These are phyloP conservation scores for Parathielavia hyrcaniae DNA, from an alignment of 495 filamentous ascomycete genomes.

Conservation along the genomic window DNA sequence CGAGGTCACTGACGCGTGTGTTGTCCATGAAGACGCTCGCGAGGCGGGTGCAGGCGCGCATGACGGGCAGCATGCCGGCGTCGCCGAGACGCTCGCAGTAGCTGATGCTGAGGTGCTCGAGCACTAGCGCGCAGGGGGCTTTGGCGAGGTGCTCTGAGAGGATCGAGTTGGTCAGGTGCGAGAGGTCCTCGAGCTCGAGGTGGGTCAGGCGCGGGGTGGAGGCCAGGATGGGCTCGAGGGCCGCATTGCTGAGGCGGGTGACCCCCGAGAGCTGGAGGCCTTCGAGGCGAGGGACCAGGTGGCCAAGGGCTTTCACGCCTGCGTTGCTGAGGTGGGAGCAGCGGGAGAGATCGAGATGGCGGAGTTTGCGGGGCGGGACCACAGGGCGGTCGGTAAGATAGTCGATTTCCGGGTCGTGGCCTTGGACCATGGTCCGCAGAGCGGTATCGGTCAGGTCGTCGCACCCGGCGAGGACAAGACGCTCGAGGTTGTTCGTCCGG, in stretches of 20 bases:
- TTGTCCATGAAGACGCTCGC: conserved; percentile 84
- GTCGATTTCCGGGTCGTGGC: conserved; percentile 67
- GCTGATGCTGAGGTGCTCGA: conserved; percentile 80
- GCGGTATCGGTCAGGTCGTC: conserved; percentile 66
- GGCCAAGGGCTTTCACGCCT: conserved; percentile 59
- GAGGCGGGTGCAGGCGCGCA: conserved; percentile 66
- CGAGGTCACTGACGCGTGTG: conserved; percentile 79
- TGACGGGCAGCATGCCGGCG: conserved; percentile 71
- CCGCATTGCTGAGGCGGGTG: conserved; percentile 61
- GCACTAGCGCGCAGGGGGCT: conserved; percentile 59
- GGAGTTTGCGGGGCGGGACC: conserved; percentile 71
- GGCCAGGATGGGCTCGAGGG: conserved; percentile 64
- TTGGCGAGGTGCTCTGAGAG: conserved; percentile 64
- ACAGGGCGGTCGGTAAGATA: conserved; percentile 66
- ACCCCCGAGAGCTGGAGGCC: conserved; percentile 76
- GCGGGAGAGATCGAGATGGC: conserved; percentile 77
- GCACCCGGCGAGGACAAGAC: conserved; percentile 71
- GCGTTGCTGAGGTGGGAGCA: conserved; percentile 66
- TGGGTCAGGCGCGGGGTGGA: conserved; percentile 73
- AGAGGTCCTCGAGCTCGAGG: conserved; percentile 82
- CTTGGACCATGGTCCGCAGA: conserved; percentile 65
- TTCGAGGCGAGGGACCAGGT: conserved; percentile 73
- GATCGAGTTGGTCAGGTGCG: conserved; percentile 64
- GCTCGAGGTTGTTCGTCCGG: conserved; percentile 70
- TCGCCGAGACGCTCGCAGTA: conserved; percentile 86